Percentiles rank a stretch among this genome's conserved stretches.
Conservation (phyloP, 768 basidiomycete species). For the Filobasidium wieringae region DNA sequence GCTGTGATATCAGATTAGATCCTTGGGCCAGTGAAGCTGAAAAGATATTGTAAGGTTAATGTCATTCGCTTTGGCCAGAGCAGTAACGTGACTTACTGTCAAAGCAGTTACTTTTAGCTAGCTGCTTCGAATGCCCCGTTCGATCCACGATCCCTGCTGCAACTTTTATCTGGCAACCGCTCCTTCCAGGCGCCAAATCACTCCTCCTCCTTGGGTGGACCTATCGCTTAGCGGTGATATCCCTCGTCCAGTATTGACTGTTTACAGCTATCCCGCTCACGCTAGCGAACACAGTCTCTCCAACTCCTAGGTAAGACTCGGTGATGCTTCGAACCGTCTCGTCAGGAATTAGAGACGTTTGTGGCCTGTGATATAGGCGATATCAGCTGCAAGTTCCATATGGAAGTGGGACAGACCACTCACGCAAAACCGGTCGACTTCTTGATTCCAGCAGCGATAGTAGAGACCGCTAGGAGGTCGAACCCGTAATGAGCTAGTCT, state of each 20-base stretch:
- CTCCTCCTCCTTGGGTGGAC: background rate
- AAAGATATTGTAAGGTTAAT: too few relatives aligned
- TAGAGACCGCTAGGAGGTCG: conserved; percentile 75
- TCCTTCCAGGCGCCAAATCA: too few relatives aligned
- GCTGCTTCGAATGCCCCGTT: too few relatives aligned
- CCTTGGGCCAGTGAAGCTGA: too few relatives aligned
- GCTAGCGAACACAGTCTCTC: conserved; percentile 81
- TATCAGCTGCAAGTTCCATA: background rate
- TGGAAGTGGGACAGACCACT: conserved; percentile 38
- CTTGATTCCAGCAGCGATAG: conserved; percentile 79
- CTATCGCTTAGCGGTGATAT: background rate
- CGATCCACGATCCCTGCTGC: too few relatives aligned
- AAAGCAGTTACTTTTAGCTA: too few relatives aligned
- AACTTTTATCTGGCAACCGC: too few relatives aligned
- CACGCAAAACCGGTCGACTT: conserved; percentile 82
- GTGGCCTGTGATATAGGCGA: conserved; percentile 44
- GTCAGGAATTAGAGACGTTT: conserved; percentile 61
- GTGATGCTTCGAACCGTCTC: conserved; percentile 62
- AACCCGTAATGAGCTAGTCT: conserved; percentile 68
- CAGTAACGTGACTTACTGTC: too few relatives aligned
- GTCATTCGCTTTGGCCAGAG: too few relatives aligned
- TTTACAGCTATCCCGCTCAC: conserved; percentile 74
- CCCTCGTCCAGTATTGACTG: conserved; percentile 12
- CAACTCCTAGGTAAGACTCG: conserved; percentile 70
- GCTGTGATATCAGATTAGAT: too few relatives aligned